Evolutionary conservation across 192 early-diverging fungal species (phyloP).

Genomic region (Diversispora epigaea): DNA sequence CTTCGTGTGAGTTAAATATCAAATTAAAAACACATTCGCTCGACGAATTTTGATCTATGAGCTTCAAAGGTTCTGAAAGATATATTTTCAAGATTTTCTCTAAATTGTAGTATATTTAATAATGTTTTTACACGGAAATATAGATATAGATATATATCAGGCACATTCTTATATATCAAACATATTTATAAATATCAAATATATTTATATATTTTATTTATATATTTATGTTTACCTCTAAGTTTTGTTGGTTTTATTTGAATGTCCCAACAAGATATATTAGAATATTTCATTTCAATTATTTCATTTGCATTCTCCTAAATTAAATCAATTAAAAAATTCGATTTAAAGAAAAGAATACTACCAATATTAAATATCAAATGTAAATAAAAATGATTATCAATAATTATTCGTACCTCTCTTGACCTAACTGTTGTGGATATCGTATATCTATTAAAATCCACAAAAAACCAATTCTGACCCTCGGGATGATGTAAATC

Average conservation of each 20-base stretch:
- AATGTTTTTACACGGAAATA: no score
- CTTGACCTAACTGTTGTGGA: background rate
- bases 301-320: conserved; percentile 7
- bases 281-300: conserved; percentile 16
- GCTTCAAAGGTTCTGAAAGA: conserved; percentile 3
- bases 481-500: conserved; percentile 11
- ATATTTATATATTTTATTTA: no score
- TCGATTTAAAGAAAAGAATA: no score
- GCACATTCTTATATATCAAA: no score
- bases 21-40: background rate
- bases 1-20: background rate
- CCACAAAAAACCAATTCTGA: conserved; percentile 21
- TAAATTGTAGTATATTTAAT: background rate
- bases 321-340: background rate
- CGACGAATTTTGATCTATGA: background rate
- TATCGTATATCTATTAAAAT: conserved; percentile 28
- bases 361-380: no score
- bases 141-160: no score
- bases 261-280: conserved; percentile 26
- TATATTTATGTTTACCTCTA: no score
- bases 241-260: background rate
- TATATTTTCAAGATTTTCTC: conserved; percentile 5
- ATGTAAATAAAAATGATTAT: no score
- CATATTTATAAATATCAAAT: no score
- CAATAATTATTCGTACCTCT: background rate